Evolutionary conservation across 495 filamentous ascomycete species (phyloP), one percentile per base, ranked within the genome.

Genomic region (Emericellopsis terricola): DNA sequence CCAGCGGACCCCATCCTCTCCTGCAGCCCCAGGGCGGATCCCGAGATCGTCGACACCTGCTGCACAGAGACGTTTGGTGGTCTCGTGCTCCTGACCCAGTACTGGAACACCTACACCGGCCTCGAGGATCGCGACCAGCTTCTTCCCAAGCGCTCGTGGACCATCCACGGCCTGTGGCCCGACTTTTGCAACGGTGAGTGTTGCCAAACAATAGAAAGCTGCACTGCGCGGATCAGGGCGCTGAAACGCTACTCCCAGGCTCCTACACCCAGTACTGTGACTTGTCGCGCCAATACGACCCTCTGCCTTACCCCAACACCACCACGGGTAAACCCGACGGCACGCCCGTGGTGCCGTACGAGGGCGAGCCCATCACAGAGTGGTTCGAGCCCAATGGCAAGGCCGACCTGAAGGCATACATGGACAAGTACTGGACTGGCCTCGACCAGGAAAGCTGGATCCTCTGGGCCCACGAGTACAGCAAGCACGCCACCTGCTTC

Each of bases 231-330:
- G 15, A 21, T 1, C 1, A 38, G 43, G 42, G 15, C 42, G 42
- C 37, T 55, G 52, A 44, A 49, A 52, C 39, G 49, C 29, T 8
- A 40, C 28, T 14, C 13, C 50, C 51, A 45, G 60, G 63, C 33
- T 55, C 50, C 15, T 69, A 49, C 39, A 64, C 64, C n/a, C 62
- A 70, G 35, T 70, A 66, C 45, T 70, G 65, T 46, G 65, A 70
- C 42, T 45, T 60, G 34, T 52, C 40, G 19, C 56, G 65, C 2
- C 64, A 70, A 44, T 70, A 61, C 36, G 65, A 69, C 41, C 65
- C 65, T 1, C 15, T 31, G 10, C 65, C 65, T 15, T 52, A 48
- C 6, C 64, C 65, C n/a, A 67, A 67, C 41, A 68, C 64, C 3
- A 67, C 62, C 3, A 59, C 47, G 24, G 60, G 61, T 16, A 51